A percentile compares a stretch with the other conserved stretches of the same genome.
phyloP scores from a whole-genome alignment of 73 alveolate species.

The Paramecium sonneborni region DNA sequence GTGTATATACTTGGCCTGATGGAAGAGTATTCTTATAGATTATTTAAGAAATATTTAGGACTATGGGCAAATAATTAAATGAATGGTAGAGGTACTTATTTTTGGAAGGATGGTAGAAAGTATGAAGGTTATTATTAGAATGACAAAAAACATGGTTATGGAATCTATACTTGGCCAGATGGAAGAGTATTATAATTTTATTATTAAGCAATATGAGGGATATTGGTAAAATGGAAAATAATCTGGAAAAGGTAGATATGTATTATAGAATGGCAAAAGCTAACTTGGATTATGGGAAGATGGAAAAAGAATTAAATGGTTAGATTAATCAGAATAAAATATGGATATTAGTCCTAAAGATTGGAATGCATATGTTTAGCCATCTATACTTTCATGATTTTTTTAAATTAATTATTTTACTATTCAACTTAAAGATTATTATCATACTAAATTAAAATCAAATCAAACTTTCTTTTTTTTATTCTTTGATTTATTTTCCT shows the following conservation, averaged over 20 bases:
- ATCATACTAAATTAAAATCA: no score
- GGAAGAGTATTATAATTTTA: constrained; percentile 62
- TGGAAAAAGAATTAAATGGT: constrained; percentile 69
- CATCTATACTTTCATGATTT: not conserved
- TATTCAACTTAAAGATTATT: no score
- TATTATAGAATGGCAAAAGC: constrained; percentile 26
- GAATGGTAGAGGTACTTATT: constrained; percentile 78
- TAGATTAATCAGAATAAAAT: not conserved
- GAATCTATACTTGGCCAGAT: constrained; percentile 84
- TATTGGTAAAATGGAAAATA: constrained; percentile 65
- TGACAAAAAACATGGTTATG: constrained; percentile 80
- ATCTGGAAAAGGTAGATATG: constrained; percentile 58
- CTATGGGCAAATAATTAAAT: constrained; percentile 64
- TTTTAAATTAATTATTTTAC: no score
- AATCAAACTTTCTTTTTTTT: no score
- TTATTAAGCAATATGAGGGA: constrained; percentile 62
- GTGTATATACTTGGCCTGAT: constrained; percentile 76
- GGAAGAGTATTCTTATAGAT: constrained; percentile 43
- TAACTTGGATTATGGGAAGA: constrained; percentile 63
- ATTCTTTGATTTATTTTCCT: no score
- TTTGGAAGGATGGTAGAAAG: constrained; percentile 77
- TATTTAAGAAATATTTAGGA: constrained; percentile 46
- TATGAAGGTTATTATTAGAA: constrained; percentile 78
- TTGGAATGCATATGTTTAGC: not conserved
- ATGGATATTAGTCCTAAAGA: not conserved